A percentile compares a stretch with the other conserved stretches of the same genome.
Evolutionary conservation across 306 rosid genomes (phyloP).

Genomic region (Coriaria nepalensis): DNA sequence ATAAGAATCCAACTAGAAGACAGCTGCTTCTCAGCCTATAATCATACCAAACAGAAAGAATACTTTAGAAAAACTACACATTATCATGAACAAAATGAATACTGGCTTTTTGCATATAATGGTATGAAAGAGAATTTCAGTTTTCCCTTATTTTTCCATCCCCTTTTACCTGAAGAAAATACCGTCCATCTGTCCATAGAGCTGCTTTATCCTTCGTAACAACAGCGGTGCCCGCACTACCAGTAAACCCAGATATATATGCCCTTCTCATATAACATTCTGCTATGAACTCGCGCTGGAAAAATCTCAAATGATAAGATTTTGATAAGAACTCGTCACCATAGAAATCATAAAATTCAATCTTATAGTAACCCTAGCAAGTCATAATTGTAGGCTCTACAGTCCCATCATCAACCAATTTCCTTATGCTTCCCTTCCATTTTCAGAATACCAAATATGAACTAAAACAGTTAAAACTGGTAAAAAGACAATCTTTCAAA

Average conservation of each 20-base stretch:
- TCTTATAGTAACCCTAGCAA: neutral
- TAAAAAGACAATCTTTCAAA: neutral
- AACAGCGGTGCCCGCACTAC: slow-evolving; percentile 91
- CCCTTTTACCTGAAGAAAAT: slow-evolving; percentile 72
- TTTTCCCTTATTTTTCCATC: no score
- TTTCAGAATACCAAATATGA: no score
- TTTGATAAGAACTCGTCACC: neutral
- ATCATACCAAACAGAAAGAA: slow-evolving; percentile 2
- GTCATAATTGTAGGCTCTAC: no score
- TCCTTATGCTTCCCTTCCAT: no score
- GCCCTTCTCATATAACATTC: slow-evolving; percentile 77
- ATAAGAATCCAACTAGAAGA: slow-evolving; percentile 83
- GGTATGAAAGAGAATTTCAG: no score
- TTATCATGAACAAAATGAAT: neutral
- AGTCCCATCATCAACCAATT: neutral
- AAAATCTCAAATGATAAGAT: slow-evolving; percentile 1
- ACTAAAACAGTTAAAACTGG: neutral
- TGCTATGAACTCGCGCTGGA: slow-evolving; percentile 91
- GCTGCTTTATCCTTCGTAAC: slow-evolving; percentile 86
- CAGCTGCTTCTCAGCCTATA: slow-evolving; percentile 87
- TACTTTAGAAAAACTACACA: slow-evolving; percentile 3
- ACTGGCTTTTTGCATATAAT: neutral
- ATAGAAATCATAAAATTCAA: neutral
- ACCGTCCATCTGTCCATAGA: slow-evolving; percentile 97
- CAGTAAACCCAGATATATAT: slow-evolving; percentile 76